A percentile compares a stretch with the other conserved stretches of the same genome.
Conservation (phyloP, 2,329 filamentous ascomycete species). For the Drechmeria coniospora region DNA sequence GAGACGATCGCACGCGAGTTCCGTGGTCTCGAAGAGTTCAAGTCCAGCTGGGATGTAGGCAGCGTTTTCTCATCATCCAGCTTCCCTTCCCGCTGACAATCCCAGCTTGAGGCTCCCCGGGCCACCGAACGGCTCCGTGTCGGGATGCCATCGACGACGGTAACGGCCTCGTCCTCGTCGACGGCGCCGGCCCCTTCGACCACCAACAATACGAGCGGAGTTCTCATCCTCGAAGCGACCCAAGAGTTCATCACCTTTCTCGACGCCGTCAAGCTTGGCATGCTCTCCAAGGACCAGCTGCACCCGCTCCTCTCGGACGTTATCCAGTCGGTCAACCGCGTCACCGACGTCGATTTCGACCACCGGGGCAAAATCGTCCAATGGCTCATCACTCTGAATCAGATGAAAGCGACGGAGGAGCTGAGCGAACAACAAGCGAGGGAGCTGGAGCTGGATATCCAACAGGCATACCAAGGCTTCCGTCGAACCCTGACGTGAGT, state of each 20-base stretch:
- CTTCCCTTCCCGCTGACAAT: slow-evolving; percentile 4
- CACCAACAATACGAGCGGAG: slow-evolving; percentile 36
- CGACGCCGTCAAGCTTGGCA: slow-evolving; percentile 81
- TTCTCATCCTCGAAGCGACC: slow-evolving; percentile 74
- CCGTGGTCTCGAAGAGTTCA: slow-evolving; percentile 79
- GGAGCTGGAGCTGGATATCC: slow-evolving; percentile 85
- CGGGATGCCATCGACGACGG: slow-evolving; percentile 75
- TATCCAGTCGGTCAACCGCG: slow-evolving; percentile 93
- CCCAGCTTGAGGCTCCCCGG: slow-evolving; percentile 79
- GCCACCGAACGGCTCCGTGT: slow-evolving; percentile 86
- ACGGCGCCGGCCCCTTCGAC: slow-evolving; percentile 25
- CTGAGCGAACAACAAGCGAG: slow-evolving; percentile 73
- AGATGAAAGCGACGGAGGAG: slow-evolving; percentile 93
- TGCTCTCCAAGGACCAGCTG: slow-evolving; percentile 90
- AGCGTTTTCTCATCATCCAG: background rate
- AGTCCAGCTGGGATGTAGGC: slow-evolving; percentile 77
- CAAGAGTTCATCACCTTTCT: slow-evolving; percentile 98
- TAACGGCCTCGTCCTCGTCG: slow-evolving; percentile 36
- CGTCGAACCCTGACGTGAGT: slow-evolving; percentile 55
- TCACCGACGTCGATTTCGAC: slow-evolving; percentile 90
- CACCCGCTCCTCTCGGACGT: slow-evolving; percentile 90
- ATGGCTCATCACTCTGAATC: slow-evolving; percentile 93
- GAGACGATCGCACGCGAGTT: slow-evolving; percentile 85
- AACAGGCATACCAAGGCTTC: slow-evolving; percentile 87
- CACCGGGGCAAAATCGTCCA: slow-evolving; percentile 94